Conservation (phyloP, 192 early-diverging fungal species). For the Paraglomus brasilianum region DNA sequence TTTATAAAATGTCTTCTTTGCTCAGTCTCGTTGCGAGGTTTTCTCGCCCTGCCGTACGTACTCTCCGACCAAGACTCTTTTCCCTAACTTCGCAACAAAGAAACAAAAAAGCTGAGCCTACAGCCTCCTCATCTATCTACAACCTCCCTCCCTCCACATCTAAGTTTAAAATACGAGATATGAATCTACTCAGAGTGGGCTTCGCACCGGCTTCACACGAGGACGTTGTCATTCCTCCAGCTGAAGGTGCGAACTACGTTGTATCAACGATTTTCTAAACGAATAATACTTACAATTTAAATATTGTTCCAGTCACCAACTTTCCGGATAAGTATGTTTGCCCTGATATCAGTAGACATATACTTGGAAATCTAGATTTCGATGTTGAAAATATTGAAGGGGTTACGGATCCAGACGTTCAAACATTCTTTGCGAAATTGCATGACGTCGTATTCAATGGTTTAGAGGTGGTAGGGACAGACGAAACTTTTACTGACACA, state of each 20-base stretch:
- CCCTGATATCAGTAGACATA: neutral
- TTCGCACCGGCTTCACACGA: constrained; percentile 11
- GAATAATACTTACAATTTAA: constrained; percentile 5
- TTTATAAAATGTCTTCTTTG: constrained; percentile 5
- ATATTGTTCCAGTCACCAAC: neutral
- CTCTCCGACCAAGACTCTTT: constrained; percentile 23
- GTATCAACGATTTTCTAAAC: neutral
- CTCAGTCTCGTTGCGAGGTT: constrained; percentile 5
- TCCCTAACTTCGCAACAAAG: constrained; percentile 9
- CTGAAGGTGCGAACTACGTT: constrained; percentile 4
- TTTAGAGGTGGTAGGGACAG: neutral
- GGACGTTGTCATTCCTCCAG: constrained; percentile 2
- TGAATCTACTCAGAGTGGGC: neutral
- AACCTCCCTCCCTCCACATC: constrained; percentile 1
- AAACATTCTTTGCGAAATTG: constrained; percentile 14
- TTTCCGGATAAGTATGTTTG: neutral
- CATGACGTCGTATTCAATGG: constrained; percentile 15
- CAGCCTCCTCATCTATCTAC: no score
- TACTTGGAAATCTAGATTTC: neutral
- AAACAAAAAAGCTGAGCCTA: neutral
- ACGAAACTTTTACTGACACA: constrained; percentile 24
- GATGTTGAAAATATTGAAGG: neutral
- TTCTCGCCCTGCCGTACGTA: constrained; percentile 13
- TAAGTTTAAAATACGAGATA: constrained; percentile 8
- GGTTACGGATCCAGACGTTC: constrained; percentile 15